Conservation (phyloP, 345 rosid species). For the Acer yangbiense region DNA sequence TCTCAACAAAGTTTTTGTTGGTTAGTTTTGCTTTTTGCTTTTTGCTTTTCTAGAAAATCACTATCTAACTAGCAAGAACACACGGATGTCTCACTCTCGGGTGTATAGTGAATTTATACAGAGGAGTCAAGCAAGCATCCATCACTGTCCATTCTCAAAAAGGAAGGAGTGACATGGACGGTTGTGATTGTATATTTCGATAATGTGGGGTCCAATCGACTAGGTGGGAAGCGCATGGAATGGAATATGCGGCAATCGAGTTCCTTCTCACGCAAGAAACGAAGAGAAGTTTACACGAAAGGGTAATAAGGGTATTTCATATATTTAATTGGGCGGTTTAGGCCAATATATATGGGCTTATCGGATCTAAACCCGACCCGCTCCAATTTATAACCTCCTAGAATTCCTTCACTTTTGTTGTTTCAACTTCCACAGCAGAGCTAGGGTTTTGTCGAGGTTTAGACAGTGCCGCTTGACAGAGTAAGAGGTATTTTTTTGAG, state of each 20-base stretch:
- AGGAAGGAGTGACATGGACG: constrained; percentile 2
- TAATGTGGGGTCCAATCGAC: not conserved
- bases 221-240: not conserved
- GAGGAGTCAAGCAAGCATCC: not conserved
- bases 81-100: not conserved
- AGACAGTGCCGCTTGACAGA: constrained; percentile 1
- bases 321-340: not conserved
- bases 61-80: not conserved
- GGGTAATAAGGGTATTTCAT: not conserved
- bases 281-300: not conserved
- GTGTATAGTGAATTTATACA: not conserved
- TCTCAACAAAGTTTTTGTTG: constrained; percentile 1
- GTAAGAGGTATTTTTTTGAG: not conserved
- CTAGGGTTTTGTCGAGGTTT: constrained; percentile 16
- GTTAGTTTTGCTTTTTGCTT: not conserved
- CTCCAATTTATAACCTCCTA: fast-evolving
- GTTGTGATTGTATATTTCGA: constrained; percentile 5
- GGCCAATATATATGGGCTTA: not conserved
- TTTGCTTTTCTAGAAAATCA: not conserved
- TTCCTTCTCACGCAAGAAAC: not conserved
- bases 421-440: not conserved
- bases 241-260: not conserved
- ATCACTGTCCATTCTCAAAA: constrained; percentile 23
- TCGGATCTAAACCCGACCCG: not conserved
- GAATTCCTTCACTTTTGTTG: not conserved